phyloP scores from a whole-genome alignment of 2,329 filamentous ascomycete genomes.

The Cladosporium sp. region DNA sequence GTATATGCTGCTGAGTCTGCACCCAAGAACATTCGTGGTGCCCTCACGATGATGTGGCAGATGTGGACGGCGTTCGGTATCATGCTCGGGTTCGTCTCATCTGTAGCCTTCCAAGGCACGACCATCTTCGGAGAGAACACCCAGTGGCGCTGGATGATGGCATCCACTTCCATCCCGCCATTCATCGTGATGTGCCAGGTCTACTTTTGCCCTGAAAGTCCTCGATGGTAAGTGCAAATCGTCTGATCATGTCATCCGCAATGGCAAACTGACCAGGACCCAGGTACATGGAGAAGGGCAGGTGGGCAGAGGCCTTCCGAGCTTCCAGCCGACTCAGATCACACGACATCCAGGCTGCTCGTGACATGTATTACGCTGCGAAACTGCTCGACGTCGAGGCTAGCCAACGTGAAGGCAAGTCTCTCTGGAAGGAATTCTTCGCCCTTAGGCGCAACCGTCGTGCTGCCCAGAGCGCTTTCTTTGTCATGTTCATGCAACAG shows the following conservation, averaged over 20 bases:
- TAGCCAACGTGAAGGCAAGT: conserved; percentile 31
- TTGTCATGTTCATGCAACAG: conserved; percentile 34
- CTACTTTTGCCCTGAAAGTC: conserved; percentile 43
- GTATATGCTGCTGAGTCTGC: conserved; percentile 38
- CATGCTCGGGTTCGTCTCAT: conserved; percentile 41
- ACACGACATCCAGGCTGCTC: conserved; percentile 35
- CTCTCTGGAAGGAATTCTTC: conserved; percentile 36
- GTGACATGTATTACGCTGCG: conserved; percentile 38
- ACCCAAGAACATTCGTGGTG: conserved; percentile 37
- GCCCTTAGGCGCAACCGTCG: conserved; percentile 29
- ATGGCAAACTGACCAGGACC: background rate
- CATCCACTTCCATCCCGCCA: conserved; percentile 37
- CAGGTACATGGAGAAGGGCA: conserved; percentile 37
- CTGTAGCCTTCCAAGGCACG: conserved; percentile 34
- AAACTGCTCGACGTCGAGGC: conserved; percentile 35
- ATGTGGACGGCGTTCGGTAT: conserved; percentile 42
- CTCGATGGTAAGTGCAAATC: conserved; percentile 22
- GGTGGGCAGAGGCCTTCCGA: conserved; percentile 34
- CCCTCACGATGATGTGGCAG: conserved; percentile 46
- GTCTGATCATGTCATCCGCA: background rate
- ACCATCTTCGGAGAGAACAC: conserved; percentile 22
- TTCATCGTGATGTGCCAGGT: conserved; percentile 30
- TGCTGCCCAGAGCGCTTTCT: conserved; percentile 30
- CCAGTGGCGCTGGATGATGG: conserved; percentile 29
- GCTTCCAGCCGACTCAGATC: conserved; percentile 33